These are phyloP conservation scores for Tolypocladium endophyticum DNA, from an alignment of 2,329 filamentous ascomycete species.

Conservation along the genomic window DNA sequence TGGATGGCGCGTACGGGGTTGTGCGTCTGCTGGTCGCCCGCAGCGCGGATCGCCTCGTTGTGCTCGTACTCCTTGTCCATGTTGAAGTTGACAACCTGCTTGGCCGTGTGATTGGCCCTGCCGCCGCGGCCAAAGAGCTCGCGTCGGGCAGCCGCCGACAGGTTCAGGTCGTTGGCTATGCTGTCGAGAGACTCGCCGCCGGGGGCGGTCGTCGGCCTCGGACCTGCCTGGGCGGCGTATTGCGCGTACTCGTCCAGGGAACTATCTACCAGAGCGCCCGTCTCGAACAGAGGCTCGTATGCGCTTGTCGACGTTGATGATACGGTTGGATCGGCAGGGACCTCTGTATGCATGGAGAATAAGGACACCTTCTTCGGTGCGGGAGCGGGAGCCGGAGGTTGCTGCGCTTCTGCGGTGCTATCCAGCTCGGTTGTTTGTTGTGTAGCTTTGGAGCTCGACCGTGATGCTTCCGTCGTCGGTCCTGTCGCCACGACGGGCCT, in stretches of 20 bases:
- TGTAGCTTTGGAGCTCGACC: constrained; percentile 1
- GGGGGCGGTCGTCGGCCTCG: constrained; percentile 16
- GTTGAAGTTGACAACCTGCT: constrained; percentile 77
- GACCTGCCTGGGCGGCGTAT: constrained; percentile 10
- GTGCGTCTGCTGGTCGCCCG: constrained; percentile 62
- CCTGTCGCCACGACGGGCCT: constrained; percentile 12
- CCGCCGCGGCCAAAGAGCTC: constrained; percentile 73
- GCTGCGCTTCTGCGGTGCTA: constrained; percentile 4
- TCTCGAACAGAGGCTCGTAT: constrained; percentile 44
- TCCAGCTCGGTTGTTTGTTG: constrained; percentile 1
- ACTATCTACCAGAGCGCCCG: constrained; percentile 5
- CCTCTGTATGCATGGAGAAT: constrained; percentile 51
- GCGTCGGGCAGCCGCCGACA: constrained; percentile 65
- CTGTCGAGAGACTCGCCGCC: constrained; percentile 49
- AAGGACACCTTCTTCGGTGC: constrained; percentile 51
- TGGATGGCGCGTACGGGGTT: constrained; percentile 80
- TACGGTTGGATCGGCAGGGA: constrained; percentile 14
- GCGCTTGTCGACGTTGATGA: constrained; percentile 11
- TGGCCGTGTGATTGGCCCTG: constrained; percentile 20
- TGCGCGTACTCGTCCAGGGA: constrained; percentile 22
- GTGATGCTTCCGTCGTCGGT: constrained; percentile 1
- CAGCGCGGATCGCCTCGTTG: constrained; percentile 66
- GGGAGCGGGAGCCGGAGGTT: constrained; percentile 8
- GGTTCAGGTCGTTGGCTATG: constrained; percentile 68
- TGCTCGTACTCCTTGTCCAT: constrained; percentile 77